phyloP scores from a whole-genome alignment of 768 basidiomycete genomes.

The Suillus spraguei region DNA sequence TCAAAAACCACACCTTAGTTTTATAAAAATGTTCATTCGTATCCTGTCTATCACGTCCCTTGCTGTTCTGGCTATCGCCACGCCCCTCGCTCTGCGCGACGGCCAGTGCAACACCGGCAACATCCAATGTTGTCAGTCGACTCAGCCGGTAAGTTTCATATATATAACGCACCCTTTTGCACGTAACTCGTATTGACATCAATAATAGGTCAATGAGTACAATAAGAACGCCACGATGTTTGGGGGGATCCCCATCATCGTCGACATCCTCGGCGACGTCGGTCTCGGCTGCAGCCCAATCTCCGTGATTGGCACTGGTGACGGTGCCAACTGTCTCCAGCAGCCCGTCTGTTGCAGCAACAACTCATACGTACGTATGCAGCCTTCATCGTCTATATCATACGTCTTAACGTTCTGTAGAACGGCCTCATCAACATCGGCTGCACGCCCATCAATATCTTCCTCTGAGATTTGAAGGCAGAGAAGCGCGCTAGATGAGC shows the following conservation, averaged over 20 bases:
- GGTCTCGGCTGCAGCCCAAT: conserved; percentile 29
- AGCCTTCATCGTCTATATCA: background rate
- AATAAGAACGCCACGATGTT: conserved; percentile 9
- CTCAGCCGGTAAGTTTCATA: conserved; percentile 22
- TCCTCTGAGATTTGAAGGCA: background rate
- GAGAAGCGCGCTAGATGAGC: background rate
- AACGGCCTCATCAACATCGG: conserved; percentile 14
- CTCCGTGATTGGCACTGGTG: conserved; percentile 21
- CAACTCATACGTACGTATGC: conserved; percentile 21
- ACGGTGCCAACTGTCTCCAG: conserved; percentile 22
- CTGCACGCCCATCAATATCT: conserved; percentile 13
- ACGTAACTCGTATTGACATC: background rate
- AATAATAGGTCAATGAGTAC: conserved; percentile 16
- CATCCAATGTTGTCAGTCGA: conserved; percentile 23
- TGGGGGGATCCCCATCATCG: conserved; percentile 14
- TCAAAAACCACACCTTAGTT: background rate
- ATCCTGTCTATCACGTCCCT: conserved; percentile 22
- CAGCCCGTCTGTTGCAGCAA: conserved; percentile 31
- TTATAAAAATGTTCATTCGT: conserved; percentile 24
- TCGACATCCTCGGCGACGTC: conserved; percentile 23
- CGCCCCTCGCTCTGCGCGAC: conserved; percentile 17
- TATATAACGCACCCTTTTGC: background rate
- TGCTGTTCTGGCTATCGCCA: conserved; percentile 21
- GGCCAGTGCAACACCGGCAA: conserved; percentile 22
- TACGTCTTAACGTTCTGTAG: conserved; percentile 5